phyloP scores from a whole-genome alignment of 1,284 basidiomycete genomes.

The Ustilago bromivora region DNA sequence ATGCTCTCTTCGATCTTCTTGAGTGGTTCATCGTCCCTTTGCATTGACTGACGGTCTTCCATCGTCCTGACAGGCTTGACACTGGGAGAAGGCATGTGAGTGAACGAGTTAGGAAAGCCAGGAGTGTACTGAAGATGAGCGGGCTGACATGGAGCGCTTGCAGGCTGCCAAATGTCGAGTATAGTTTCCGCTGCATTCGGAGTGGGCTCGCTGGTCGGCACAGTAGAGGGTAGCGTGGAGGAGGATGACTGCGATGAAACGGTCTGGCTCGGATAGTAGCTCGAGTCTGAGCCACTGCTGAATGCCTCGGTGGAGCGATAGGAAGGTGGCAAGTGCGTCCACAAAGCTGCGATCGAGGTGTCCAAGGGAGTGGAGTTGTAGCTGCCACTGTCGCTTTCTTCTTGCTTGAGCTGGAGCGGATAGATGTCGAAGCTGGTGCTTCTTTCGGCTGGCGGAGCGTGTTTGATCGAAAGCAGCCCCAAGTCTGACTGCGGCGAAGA shows the following conservation, averaged over 20 bases:
- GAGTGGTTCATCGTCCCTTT: constrained; percentile 1
- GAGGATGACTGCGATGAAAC: constrained; percentile 2
- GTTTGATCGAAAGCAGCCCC: neutral
- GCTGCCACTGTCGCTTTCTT: neutral
- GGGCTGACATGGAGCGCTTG: neutral
- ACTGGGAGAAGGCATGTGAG: neutral
- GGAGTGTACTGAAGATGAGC: neutral
- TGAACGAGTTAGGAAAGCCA: neutral
- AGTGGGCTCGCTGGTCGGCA: neutral
- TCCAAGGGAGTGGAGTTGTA: neutral
- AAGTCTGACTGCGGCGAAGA: neutral
- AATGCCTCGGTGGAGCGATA: neutral
- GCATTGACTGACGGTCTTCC: neutral
- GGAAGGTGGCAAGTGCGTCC: neutral
- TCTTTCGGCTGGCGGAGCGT: neutral
- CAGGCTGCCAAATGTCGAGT: neutral
- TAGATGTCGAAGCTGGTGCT: neutral
- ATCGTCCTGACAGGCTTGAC: neutral
- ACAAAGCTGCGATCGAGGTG: neutral
- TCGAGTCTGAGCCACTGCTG: neutral
- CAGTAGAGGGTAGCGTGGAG: neutral
- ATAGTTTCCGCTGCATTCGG: neutral
- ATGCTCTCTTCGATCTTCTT: constrained; percentile 23
- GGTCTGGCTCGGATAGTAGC: neutral
- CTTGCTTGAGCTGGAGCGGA: constrained; percentile 3